Evolutionary conservation across 2,329 filamentous ascomycete species (phyloP).

Genomic region (Fusarium poae): DNA sequence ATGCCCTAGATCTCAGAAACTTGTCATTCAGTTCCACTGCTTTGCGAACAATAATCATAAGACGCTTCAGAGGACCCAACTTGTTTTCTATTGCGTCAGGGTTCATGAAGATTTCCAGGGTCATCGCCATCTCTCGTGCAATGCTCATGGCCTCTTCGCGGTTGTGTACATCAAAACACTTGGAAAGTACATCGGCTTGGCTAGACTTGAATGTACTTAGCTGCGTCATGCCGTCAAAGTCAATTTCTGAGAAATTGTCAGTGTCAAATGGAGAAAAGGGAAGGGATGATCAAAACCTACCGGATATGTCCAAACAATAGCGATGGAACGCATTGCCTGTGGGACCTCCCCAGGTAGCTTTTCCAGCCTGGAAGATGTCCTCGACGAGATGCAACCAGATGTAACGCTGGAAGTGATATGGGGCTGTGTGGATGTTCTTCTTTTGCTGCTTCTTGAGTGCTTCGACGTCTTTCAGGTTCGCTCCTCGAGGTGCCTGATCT

Average conservation of each 20-base stretch:
- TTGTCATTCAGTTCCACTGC: constrained; percentile 14
- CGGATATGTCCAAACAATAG: constrained; percentile 26
- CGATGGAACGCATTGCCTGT: constrained; percentile 19
- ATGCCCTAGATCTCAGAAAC: constrained; percentile 31
- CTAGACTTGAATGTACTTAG: constrained; percentile 28
- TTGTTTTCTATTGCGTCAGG: background rate
- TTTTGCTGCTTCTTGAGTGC: constrained; percentile 17
- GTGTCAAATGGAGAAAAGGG: too few relatives aligned
- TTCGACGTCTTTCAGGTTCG: background rate
- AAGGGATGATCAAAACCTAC: background rate
- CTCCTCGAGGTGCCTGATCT: background rate
- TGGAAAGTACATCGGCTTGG: constrained; percentile 1
- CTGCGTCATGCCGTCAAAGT: constrained; percentile 9
- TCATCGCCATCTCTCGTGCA: background rate
- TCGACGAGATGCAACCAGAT: constrained; percentile 23
- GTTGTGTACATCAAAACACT: constrained; percentile 2
- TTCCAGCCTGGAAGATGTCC: constrained; percentile 15
- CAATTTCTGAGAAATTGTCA: constrained; percentile 16
- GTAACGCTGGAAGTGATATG: constrained; percentile 11
- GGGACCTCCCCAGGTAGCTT: constrained; percentile 22
- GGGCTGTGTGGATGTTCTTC: background rate
- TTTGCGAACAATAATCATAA: constrained; percentile 6
- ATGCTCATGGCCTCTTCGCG: background rate
- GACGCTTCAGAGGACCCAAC: background rate
- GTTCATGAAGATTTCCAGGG: constrained; percentile 26